A percentile compares a stretch with the other conserved stretches of the same genome.
Conservation (phyloP, 768 basidiomycete genomes). For the Lactifluus piperatus region DNA sequence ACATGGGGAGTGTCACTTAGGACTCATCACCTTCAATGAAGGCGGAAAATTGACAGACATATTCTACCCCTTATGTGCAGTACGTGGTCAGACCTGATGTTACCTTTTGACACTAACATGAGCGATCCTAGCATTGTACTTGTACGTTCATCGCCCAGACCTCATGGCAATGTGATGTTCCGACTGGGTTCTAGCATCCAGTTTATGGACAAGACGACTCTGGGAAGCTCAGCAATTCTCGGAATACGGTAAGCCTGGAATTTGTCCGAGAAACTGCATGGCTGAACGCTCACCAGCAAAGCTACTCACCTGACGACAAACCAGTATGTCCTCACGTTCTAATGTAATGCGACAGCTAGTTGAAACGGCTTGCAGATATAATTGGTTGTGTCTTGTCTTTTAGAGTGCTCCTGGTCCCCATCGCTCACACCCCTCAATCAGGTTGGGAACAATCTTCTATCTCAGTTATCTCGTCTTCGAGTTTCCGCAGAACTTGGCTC, state of each 20-base stretch:
- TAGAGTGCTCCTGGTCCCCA: not conserved
- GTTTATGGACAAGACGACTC: conserved; percentile 70
- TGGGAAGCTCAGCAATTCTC: conserved; percentile 58
- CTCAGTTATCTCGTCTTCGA: conserved; percentile 62
- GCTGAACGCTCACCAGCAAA: conserved; percentile 31
- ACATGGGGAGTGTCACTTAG: not conserved
- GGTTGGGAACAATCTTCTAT: conserved; percentile 73
- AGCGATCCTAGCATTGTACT: conserved; percentile 48
- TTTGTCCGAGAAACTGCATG: not conserved
- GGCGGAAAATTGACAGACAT: conserved; percentile 55
- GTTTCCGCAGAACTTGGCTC: conserved; percentile 63
- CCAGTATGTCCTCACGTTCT: conserved; percentile 36
- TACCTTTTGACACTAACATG: not conserved
- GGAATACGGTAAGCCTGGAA: conserved; percentile 47
- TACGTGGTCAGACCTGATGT: conserved; percentile 29
- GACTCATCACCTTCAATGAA: conserved; percentile 22
- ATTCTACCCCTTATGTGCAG: conserved; percentile 66
- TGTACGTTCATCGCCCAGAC: conserved; percentile 27
- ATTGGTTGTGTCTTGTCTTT: conserved; percentile 37
- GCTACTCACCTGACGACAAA: conserved; percentile 54
- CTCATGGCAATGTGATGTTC: not conserved
- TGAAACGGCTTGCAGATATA: conserved; percentile 40
- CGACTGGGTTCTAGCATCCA: conserved; percentile 44
- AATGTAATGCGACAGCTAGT: not conserved
- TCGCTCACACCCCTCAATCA: conserved; percentile 19